These are phyloP conservation scores for Orobanche coerulescens DNA, from an alignment of 257 asterid species.

Conservation along the genomic window DNA sequence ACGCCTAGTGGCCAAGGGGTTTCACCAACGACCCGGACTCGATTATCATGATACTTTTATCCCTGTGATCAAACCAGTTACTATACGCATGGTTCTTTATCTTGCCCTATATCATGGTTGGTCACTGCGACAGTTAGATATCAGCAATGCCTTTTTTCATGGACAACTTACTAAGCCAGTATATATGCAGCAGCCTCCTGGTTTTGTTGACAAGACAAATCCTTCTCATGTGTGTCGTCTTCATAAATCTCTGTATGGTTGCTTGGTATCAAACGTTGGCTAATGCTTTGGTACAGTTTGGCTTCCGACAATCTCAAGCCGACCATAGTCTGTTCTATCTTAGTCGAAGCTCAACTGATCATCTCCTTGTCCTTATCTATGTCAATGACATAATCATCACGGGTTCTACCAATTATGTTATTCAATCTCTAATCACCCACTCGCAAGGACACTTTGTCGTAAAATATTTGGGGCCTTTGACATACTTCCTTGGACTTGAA, in stretches of 20 bases:
- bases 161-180: not conserved
- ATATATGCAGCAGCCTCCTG: not conserved
- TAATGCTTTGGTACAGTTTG: not conserved
- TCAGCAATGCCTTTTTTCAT: not conserved
- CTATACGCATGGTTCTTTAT: not conserved
- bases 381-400: not conserved
- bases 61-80: too few relatives aligned
- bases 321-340: not conserved
- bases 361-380: not conserved
- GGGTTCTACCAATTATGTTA: not conserved
- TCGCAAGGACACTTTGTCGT: not conserved
- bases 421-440: not conserved
- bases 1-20: not conserved
- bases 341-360: not conserved
- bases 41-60: too few relatives aligned
- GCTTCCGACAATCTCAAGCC: not conserved
- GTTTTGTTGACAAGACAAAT: not conserved
- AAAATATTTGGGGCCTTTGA: not conserved
- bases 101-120: not conserved
- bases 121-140: not conserved
- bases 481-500: not conserved
- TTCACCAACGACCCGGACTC: too few relatives aligned
- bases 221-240: not conserved
- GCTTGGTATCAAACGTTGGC: not conserved
- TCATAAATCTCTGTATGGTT: not conserved